Evolutionary conservation across 2,329 filamentous ascomycete species (phyloP).

Genomic region (Botryotinia globosa): DNA sequence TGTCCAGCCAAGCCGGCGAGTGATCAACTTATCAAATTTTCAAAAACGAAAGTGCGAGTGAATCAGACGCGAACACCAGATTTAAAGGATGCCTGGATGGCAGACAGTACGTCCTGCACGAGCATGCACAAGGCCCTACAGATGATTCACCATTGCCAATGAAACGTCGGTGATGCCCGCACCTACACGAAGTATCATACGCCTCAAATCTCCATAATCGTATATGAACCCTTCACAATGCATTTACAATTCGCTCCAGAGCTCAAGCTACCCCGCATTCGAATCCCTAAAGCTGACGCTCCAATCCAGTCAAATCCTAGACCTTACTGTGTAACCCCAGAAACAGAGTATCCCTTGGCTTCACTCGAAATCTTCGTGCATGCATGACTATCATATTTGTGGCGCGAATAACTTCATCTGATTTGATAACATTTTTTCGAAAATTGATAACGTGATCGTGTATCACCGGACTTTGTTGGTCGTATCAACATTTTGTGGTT

Average conservation of each 20-base stretch:
- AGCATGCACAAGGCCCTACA: not conserved
- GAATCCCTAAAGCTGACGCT: constrained; percentile 7
- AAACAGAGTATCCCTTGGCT: not conserved
- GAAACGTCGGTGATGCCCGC: not conserved
- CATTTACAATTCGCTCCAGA: not conserved
- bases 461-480: not conserved
- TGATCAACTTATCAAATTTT: not conserved
- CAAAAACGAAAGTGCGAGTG: not conserved
- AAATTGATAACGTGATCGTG: constrained; percentile 4
- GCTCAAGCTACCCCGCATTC: constrained; percentile 16
- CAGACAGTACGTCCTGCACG: not conserved
- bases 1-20: not conserved
- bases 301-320: not conserved
- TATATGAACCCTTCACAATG: constrained; percentile 8
- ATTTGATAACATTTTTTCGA: not conserved
- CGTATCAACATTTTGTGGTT: not conserved
- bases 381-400: not conserved
- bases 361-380: not conserved
- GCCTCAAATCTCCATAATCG: not conserved
- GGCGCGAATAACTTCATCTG: not conserved
- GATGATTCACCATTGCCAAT: constrained; percentile 5
- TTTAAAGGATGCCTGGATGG: not conserved
- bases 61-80: constrained; percentile 6
- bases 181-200: not conserved
- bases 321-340: not conserved